Base-by-base conservation (phyloP, 768 basidiomycete genomes). In the Tulasnella sp. region DNA sequence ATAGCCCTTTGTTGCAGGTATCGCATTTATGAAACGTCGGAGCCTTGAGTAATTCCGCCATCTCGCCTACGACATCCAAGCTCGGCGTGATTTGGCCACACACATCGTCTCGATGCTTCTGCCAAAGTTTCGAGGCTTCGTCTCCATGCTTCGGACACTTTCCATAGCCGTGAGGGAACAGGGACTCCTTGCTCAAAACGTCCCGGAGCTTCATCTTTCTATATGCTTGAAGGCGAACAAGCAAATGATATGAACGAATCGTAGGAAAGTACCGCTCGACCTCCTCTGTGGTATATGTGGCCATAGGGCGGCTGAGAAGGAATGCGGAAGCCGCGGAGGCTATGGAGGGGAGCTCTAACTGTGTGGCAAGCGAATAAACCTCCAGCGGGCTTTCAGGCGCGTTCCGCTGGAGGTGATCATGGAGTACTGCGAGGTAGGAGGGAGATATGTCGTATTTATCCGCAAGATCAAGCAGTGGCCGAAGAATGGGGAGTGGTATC, bases 141-240 rank as follows among this genome's bases (percentile, higher is more conserved):
- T 85, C 85, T 71, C 83, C 83, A 83, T 92, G 91, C 55, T 83
- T 82, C n/a, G 84, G 61, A 82, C 92, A 93, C 78, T 84, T 83
- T 4, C 92, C 91, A 78, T 92, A 93, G 29, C 91, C 90, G 83
- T 91, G 89, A 26, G 92, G 92, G 81, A 93, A 93, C 69, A 93
- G 86, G 44, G 90, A 88, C 81, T 92, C 91, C 29, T 84, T 85
- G 51, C 89, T 82, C 23, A 92, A 82, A 7, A 90, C 83, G 37
- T 86, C 85, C 70, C 87, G 87, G 71, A 93, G 82, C 35, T 85
- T 84, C 81, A 87, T 86, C 44, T 89, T 86, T 73, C 92, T 88
- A 78, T 87, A 83, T 75, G 86, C 86, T 79, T 93, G 92, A 77
- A 93, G 83, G 39, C 85, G 86, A 69, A 89, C 85, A 37, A 93